Evolutionary conservation across 345 rosid genomes (phyloP).

Genomic region (Salix udensis): DNA sequence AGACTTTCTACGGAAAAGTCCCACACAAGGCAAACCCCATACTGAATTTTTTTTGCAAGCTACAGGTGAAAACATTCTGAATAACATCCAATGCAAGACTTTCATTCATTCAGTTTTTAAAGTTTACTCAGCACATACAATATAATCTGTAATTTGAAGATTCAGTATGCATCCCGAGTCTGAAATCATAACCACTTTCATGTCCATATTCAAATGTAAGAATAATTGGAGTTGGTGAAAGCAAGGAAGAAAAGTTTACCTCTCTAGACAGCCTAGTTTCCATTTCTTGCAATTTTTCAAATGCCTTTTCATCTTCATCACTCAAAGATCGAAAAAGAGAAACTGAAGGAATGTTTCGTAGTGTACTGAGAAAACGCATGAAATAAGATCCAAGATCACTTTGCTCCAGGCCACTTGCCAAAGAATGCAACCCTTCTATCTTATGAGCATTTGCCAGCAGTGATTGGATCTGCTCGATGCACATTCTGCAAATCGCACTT

Average conservation of each 20-base stretch:
- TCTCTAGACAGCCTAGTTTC: slow-evolving; percentile 68
- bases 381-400: slow-evolving; percentile 79
- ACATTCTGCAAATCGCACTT: slow-evolving; percentile 63
- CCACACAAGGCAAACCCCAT: background rate
- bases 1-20: background rate
- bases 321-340: slow-evolving; percentile 74
- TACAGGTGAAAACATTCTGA: background rate
- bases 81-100: background rate
- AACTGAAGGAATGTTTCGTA: slow-evolving; percentile 89
- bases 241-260: slow-evolving; percentile 32
- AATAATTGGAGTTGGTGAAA: background rate
- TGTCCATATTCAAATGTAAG: background rate
- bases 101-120: background rate
- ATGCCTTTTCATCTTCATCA: slow-evolving; percentile 70
- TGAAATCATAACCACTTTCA: background rate
- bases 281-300: slow-evolving; percentile 63
- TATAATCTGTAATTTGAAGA: background rate
- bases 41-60: background rate
- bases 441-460: slow-evolving; percentile 75
- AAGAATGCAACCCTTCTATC: slow-evolving; percentile 45
- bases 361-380: slow-evolving; percentile 71
- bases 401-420: slow-evolving; percentile 46
- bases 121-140: background rate
- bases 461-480: slow-evolving; percentile 87
- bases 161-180: background rate